Evolutionary conservation across 805 yeast genomes (phyloP).

Genomic region (Candida dajiaensis): DNA sequence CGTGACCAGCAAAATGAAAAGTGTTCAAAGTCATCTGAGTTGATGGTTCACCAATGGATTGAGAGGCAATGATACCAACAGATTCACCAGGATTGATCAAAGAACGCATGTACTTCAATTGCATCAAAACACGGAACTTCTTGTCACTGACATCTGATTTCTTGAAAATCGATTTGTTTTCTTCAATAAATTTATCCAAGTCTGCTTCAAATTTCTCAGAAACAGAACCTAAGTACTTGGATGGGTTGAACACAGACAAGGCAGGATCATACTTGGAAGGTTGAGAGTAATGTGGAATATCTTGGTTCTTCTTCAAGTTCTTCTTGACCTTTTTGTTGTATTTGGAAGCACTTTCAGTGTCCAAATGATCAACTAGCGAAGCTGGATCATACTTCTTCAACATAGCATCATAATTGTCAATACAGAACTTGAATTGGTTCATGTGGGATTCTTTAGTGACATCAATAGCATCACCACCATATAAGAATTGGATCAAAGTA

Average conservation of each 20-base stretch:
- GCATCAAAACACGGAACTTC: constrained; percentile 95
- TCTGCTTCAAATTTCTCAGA: constrained; percentile 83
- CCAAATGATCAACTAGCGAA: constrained; percentile 62
- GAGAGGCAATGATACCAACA: constrained; percentile 97
- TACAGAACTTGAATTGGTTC: constrained; percentile 89
- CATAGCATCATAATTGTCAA: constrained; percentile 83
- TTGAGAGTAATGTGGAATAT: constrained; percentile 59
- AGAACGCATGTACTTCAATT: constrained; percentile 95
- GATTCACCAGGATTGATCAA: constrained; percentile 95
- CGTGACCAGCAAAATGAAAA: constrained; percentile 99
- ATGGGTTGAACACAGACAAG: constrained; percentile 77
- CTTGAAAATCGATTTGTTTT: constrained; percentile 51
- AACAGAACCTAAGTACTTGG: constrained; percentile 87
- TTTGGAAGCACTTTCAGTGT: constrained; percentile 73
- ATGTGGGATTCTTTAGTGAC: constrained; percentile 92
- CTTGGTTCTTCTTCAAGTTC: constrained; percentile 55
- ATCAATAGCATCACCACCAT: constrained; percentile 97
- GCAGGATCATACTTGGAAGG: constrained; percentile 78
- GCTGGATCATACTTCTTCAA: constrained; percentile 84
- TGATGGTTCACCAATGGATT: constrained; percentile 98
- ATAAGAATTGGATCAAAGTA: constrained; percentile 84
- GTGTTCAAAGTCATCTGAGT: constrained; percentile 98
- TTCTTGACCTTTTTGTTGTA: constrained; percentile 83
- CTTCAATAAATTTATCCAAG: constrained; percentile 62
- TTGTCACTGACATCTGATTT: constrained; percentile 51